Conservation (phyloP, 768 basidiomycete species). For the Termitomyces bulborhizus region DNA sequence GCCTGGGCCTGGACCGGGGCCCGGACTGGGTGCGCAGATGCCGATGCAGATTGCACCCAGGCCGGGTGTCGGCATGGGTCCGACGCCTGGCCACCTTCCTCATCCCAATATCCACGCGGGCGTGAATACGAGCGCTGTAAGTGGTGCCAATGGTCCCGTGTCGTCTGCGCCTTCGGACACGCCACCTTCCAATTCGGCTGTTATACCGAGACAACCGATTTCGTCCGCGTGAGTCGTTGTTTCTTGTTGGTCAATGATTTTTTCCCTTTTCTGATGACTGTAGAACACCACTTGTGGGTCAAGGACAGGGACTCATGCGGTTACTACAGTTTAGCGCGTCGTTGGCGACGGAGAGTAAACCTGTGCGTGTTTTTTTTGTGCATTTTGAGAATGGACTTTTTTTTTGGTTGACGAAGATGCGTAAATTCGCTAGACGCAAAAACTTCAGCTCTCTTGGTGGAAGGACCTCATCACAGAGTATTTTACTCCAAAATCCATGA, state of each 20-base stretch:
- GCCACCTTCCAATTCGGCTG: constrained; percentile 11
- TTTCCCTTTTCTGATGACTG: background rate
- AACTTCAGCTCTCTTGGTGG: constrained; percentile 67
- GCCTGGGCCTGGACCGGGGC: background rate
- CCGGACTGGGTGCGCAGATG: background rate
- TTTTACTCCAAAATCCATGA: constrained; percentile 62
- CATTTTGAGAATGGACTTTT: too few species aligned
- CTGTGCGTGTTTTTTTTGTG: constrained; percentile 25
- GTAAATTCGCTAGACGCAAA: constrained; percentile 26
- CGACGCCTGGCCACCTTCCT: background rate
- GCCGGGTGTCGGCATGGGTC: background rate
- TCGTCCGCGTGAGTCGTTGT: constrained; percentile 8
- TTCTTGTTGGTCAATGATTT: background rate
- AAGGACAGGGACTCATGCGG: constrained; percentile 59
- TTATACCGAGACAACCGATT: constrained; percentile 8
- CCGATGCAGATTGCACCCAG: background rate
- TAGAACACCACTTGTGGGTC: constrained; percentile 28
- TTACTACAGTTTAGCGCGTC: constrained; percentile 67
- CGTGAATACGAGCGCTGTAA: too few species aligned
- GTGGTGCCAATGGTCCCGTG: background rate
- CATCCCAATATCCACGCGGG: too few species aligned
- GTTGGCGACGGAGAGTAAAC: constrained; percentile 47
- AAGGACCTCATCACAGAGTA: constrained; percentile 56
- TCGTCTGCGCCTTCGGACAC: constrained; percentile 13
- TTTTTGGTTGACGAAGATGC: too few species aligned